These are phyloP conservation scores for Bacidia gigantensis DNA, from an alignment of 495 filamentous ascomycete species.

Conservation along the genomic window DNA sequence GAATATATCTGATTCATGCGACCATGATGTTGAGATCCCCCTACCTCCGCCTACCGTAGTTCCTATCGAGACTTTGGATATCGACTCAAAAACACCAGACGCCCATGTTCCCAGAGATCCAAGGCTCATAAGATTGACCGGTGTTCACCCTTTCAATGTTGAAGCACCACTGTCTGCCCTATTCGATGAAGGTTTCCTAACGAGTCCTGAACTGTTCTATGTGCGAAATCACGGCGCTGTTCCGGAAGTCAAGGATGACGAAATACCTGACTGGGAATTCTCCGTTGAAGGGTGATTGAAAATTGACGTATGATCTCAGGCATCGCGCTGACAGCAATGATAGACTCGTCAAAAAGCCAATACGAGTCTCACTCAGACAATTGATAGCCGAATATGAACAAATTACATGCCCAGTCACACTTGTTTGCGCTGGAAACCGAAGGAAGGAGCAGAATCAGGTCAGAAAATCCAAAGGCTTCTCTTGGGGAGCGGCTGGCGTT, in stretches of 20 bases:
- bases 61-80: slow-evolving; percentile 49
- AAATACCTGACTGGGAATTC: slow-evolving; percentile 71
- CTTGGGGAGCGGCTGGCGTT: slow-evolving; percentile 82
- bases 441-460: slow-evolving; percentile 91
- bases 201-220: slow-evolving; percentile 84
- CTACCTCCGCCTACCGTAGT: slow-evolving; percentile 40
- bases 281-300: slow-evolving; percentile 58
- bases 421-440: slow-evolving; percentile 89
- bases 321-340: neutral
- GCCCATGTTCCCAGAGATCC: slow-evolving; percentile 76
- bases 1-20: slow-evolving; percentile 14
- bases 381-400: slow-evolving; percentile 67
- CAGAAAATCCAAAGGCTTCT: slow-evolving; percentile 88
- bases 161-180: slow-evolving; percentile 73
- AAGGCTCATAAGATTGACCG: slow-evolving; percentile 76
- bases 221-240: slow-evolving; percentile 93
- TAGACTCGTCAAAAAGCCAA: slow-evolving; percentile 60
- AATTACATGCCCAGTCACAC: slow-evolving; percentile 73
- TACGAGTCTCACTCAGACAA: slow-evolving; percentile 61
- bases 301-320: neutral
- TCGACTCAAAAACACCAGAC: slow-evolving; percentile 78
- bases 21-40: slow-evolving; percentile 45
- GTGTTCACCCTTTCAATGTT: slow-evolving; percentile 88
- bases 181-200: slow-evolving; percentile 79
- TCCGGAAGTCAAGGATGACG: slow-evolving; percentile 57